Conservation (phyloP, 2,329 filamentous ascomycete species). For the Harringtonia aguacate region DNA sequence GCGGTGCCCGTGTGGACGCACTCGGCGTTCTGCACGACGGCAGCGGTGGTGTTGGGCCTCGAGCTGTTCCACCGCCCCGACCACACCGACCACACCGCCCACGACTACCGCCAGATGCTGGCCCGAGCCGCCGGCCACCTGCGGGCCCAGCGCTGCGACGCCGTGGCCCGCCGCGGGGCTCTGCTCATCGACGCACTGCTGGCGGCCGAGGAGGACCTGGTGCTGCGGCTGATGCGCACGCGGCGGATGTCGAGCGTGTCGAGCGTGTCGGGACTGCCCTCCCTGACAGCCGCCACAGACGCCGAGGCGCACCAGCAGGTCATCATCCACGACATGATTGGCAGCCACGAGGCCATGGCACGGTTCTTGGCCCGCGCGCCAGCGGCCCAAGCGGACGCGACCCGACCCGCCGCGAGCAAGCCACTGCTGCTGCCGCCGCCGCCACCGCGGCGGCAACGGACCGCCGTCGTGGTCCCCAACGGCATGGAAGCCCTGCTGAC, state of each 20-base stretch:
- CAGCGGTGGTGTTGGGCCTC: slow-evolving; percentile 12
- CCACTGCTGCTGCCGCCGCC: too few species aligned
- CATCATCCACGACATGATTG: slow-evolving; percentile 12
- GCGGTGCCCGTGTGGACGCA: slow-evolving; percentile 15
- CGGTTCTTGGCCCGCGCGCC: slow-evolving; percentile 7
- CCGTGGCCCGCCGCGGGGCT: slow-evolving; percentile 10
- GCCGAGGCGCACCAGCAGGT: slow-evolving; percentile 4
- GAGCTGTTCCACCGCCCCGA: slow-evolving; percentile 13
- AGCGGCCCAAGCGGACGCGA: too few species aligned
- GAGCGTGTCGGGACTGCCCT: too few species aligned
- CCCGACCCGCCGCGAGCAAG: too few species aligned
- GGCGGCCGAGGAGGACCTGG: slow-evolving; percentile 12
- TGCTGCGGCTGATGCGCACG: slow-evolving; percentile 11
- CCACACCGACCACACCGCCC: slow-evolving; percentile 9
- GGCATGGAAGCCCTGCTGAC: neutral
- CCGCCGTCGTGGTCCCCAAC: too few species aligned
- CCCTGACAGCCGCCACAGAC: neutral
- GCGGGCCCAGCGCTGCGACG: slow-evolving; percentile 8
- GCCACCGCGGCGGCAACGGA: too few species aligned
- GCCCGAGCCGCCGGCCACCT: slow-evolving; percentile 7
- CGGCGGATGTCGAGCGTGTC: too few species aligned
- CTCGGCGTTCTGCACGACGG: slow-evolving; percentile 15
- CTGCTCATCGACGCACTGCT: slow-evolving; percentile 12
- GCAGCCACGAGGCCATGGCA: slow-evolving; percentile 10
- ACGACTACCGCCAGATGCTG: slow-evolving; percentile 10